Percentiles rank a stretch among this genome's conserved stretches.
Evolutionary conservation across 352 stramenopile species (phyloP).

Genomic region (Globisporangium spiculum): DNA sequence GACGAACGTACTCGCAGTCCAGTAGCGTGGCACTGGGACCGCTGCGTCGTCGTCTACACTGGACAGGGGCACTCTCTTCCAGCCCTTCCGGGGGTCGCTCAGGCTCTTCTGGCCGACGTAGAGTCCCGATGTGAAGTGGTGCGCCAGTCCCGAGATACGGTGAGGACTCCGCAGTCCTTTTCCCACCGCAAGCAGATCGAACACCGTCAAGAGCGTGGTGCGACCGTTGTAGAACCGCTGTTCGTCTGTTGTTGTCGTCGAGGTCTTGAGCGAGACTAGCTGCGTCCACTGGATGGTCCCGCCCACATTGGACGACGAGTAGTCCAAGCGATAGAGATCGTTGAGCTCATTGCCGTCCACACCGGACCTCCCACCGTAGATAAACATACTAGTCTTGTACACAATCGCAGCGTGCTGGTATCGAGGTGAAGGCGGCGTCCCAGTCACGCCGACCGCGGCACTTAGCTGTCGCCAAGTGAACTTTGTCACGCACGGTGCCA

Average conservation of each 20-base stretch:
- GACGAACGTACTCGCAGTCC: constrained; percentile 37
- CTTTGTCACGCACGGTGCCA: constrained; percentile 47
- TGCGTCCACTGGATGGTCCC: constrained; percentile 39
- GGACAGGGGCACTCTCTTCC: constrained; percentile 20
- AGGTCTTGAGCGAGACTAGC: constrained; percentile 24
- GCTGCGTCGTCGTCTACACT: constrained; percentile 8
- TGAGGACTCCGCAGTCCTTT: constrained; percentile 25
- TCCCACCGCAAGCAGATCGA: constrained; percentile 41
- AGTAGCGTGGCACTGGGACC: constrained; percentile 35
- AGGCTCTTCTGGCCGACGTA: constrained; percentile 39
- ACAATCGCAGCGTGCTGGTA: constrained; percentile 65
- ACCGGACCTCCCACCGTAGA: constrained; percentile 50
- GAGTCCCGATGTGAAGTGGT: constrained; percentile 28
- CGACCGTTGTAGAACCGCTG: constrained; percentile 32
- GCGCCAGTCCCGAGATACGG: constrained; percentile 12
- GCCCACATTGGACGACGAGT: constrained; percentile 22
- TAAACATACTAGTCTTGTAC: constrained; percentile 60
- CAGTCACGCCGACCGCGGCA: constrained; percentile 19
- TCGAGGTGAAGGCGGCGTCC: constrained; percentile 37
- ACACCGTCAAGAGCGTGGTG: constrained; percentile 41
- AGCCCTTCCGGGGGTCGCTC: constrained; percentile 40
- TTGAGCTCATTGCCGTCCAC: constrained; percentile 28
- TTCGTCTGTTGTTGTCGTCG: constrained; percentile 14
- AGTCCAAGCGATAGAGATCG: constrained; percentile 70
- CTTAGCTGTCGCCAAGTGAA: constrained; percentile 57